These are phyloP conservation scores for Talaromyces sp. DNA, from an alignment of 2,329 filamentous ascomycete genomes.

Conservation along the genomic window DNA sequence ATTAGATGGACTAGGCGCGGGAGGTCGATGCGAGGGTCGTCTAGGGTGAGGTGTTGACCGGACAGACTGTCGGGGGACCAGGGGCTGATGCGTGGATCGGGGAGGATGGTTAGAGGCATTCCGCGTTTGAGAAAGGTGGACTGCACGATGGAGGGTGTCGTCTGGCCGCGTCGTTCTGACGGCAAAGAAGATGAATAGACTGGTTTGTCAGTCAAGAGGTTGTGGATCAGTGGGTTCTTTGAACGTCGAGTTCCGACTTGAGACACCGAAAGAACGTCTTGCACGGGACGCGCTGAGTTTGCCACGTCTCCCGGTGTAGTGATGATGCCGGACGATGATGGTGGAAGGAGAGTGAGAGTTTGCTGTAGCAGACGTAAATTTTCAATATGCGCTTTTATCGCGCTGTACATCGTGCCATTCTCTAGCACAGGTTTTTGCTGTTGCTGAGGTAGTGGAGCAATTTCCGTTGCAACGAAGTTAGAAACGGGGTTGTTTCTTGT, in stretches of 20 bases:
- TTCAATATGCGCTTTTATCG: conserved; percentile 53
- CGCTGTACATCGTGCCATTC: conserved; percentile 18
- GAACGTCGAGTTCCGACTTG: conserved; percentile 57
- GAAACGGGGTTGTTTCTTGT: conserved; percentile 44
- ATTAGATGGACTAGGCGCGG: conserved; percentile 80
- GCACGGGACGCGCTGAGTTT: conserved; percentile 45
- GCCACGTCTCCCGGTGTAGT: conserved; percentile 84
- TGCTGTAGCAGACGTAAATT: conserved; percentile 72
- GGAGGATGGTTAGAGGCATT: conserved; percentile 81
- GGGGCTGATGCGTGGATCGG: conserved; percentile 60
- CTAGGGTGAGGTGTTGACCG: conserved; percentile 62
- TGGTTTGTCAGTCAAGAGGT: conserved; percentile 91
- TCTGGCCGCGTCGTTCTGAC: conserved; percentile 53
- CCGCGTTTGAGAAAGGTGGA: conserved; percentile 88
- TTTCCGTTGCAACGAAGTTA: conserved; percentile 36
- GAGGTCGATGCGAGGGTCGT: conserved; percentile 78
- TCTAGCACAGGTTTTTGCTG: not conserved
- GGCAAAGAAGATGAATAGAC: conserved; percentile 89
- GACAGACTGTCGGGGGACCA: conserved; percentile 66
- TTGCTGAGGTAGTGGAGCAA: conserved; percentile 24
- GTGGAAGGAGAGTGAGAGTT: conserved; percentile 71
- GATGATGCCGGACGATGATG: conserved; percentile 81
- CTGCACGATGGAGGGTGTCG: conserved; percentile 44
- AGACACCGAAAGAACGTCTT: conserved; percentile 33
- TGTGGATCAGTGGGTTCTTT: conserved; percentile 88